Evolutionary conservation across 2,329 filamentous ascomycete species (phyloP).

Genomic region (Alternaria gansuensis): DNA sequence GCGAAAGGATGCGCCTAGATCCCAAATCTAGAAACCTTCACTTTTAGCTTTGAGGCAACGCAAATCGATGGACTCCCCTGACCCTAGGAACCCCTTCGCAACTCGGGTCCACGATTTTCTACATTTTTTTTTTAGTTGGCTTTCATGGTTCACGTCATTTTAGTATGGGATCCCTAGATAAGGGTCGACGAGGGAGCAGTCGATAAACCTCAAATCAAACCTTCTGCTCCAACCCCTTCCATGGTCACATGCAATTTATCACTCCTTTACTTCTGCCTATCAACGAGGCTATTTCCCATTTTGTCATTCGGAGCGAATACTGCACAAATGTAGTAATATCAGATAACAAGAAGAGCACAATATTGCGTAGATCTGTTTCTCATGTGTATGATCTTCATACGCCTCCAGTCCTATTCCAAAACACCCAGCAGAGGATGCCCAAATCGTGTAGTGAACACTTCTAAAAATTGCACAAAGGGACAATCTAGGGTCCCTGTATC

Average conservation of each 20-base stretch:
- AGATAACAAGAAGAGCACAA: background rate
- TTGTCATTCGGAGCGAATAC: constrained; percentile 2
- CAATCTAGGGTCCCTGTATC: background rate
- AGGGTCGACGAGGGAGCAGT: background rate
- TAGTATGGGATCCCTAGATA: background rate
- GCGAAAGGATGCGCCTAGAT: constrained; percentile 3
- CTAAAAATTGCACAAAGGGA: background rate
- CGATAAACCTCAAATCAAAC: constrained; percentile 7
- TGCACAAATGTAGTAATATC: background rate
- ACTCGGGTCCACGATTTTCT: background rate
- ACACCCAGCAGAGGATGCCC: background rate
- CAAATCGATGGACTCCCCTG: constrained; percentile 7
- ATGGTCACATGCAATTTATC: background rate
- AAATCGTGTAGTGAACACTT: background rate
- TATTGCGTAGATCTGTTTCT: background rate
- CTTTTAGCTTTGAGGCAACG: background rate
- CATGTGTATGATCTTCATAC: background rate
- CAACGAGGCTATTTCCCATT: background rate
- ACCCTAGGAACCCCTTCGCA: constrained; percentile 1
- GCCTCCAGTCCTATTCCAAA: background rate
- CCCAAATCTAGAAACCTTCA: constrained; percentile 1
- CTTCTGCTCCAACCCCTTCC: background rate
- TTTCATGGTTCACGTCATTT: constrained; percentile 13
- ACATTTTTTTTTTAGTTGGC: background rate
- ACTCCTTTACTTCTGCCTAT: background rate